These are phyloP conservation scores for Macrotyloma uniflorum DNA, from an alignment of 306 rosid genomes.

Conservation along the genomic window DNA sequence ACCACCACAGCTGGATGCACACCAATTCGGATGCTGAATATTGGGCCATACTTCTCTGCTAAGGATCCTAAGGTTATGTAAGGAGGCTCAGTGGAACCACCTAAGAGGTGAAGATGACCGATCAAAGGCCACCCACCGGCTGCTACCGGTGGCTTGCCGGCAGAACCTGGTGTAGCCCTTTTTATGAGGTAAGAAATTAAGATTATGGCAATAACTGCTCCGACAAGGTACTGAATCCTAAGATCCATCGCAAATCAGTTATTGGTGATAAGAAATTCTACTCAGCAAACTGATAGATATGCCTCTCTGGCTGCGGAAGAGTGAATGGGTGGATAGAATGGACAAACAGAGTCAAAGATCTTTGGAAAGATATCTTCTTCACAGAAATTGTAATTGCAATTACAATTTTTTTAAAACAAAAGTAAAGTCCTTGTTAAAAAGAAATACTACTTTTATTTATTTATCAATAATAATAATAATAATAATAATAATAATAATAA, in stretches of 20 bases:
- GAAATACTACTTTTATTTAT: too few relatives aligned
- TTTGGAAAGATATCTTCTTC: too few relatives aligned
- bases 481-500: too few relatives aligned
- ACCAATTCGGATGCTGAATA: slow-evolving; percentile 20
- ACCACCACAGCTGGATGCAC: background rate
- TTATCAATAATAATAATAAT: too few relatives aligned
- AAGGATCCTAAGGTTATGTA: background rate
- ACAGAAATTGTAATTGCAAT: too few relatives aligned
- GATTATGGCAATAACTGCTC: background rate
- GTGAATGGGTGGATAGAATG: too few relatives aligned
- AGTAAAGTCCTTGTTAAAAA: too few relatives aligned
- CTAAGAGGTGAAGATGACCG: slow-evolving; percentile 16
- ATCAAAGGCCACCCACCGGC: slow-evolving; percentile 21
- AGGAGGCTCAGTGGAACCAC: background rate
- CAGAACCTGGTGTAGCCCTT: background rate
- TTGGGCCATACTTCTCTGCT: slow-evolving; percentile 20
- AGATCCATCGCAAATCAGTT: background rate
- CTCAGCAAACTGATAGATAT: too few relatives aligned
- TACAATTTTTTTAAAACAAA: too few relatives aligned
- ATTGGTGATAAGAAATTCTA: too few relatives aligned
- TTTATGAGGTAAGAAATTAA: background rate
- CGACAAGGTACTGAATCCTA: background rate
- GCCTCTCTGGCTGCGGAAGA: too few relatives aligned
- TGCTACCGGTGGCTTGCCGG: background rate
- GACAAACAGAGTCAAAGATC: too few relatives aligned